Evolutionary conservation across 495 filamentous ascomycete species (phyloP).

Genomic region (Penicillium lividum): DNA sequence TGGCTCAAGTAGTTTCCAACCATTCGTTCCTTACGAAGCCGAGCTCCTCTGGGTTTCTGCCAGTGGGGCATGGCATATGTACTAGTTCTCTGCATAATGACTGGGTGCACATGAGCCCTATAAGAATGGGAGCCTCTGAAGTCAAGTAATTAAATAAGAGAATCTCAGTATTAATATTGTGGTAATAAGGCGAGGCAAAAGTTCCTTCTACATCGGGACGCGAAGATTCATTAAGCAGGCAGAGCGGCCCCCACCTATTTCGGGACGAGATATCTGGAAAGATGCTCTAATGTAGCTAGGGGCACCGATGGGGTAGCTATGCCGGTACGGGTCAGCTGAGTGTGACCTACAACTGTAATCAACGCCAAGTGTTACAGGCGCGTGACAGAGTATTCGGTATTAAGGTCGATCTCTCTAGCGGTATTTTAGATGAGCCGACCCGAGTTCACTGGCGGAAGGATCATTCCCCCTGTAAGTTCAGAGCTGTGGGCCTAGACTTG

Average conservation of each 20-base stretch:
- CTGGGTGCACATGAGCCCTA: not conserved
- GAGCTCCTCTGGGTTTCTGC: not conserved
- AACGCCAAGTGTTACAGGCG: not conserved
- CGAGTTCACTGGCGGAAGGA: not conserved
- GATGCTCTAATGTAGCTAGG: not conserved
- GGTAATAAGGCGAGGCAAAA: not conserved
- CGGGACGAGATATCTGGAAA: not conserved
- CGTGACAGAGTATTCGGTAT: not conserved
- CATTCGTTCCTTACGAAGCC: not conserved
- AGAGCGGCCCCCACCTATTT: not conserved
- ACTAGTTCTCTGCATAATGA: not conserved
- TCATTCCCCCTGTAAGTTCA: not conserved
- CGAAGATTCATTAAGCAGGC: not conserved
- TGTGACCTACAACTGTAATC: not conserved
- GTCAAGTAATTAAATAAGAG: not conserved
- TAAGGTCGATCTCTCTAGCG: not conserved
- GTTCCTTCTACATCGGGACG: not conserved
- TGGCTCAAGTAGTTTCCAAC: not conserved
- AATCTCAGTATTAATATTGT: no score
- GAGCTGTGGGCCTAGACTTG: not conserved
- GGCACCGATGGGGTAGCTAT: not conserved
- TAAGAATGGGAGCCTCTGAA: not conserved
- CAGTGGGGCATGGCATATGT: no score
- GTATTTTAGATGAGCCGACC: not conserved
- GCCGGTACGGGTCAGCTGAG: not conserved